phyloP scores from a whole-genome alignment of 306 rosid genomes.

The Citrullus amarus region DNA sequence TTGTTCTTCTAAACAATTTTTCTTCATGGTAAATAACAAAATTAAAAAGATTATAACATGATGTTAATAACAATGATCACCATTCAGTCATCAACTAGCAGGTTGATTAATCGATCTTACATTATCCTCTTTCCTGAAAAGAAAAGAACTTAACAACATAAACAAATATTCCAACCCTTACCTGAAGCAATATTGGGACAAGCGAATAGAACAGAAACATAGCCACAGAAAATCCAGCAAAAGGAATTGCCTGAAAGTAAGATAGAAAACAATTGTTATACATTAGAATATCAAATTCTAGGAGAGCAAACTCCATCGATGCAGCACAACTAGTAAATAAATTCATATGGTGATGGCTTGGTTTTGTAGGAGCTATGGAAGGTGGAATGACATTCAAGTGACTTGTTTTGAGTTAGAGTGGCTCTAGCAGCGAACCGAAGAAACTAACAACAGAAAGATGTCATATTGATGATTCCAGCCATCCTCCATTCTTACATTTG shows the following conservation, averaged over 20 bases:
- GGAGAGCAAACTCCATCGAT: not conserved
- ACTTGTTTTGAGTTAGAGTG: not conserved
- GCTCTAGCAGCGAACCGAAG: not conserved
- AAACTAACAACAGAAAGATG: not conserved
- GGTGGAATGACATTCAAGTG: not conserved
- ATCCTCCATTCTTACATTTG: not conserved
- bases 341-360: not conserved
- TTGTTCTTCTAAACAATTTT: not conserved
- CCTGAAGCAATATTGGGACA: conserved; percentile 88
- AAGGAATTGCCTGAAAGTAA: conserved; percentile 74
- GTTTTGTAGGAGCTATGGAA: not conserved
- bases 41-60: not conserved
- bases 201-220: conserved; percentile 89
- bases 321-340: not conserved
- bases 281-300: not conserved
- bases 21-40: not conserved
- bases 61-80: not conserved
- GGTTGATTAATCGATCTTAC: not conserved
- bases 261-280: conserved; percentile 13
- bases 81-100: not conserved
- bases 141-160: not conserved
- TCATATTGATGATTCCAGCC: not conserved
- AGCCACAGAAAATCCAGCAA: conserved; percentile 73
- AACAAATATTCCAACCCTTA: conserved; percentile 17
- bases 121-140: not conserved